phyloP scores from a whole-genome alignment of 768 basidiomycete species.

The Mycena rosella region DNA sequence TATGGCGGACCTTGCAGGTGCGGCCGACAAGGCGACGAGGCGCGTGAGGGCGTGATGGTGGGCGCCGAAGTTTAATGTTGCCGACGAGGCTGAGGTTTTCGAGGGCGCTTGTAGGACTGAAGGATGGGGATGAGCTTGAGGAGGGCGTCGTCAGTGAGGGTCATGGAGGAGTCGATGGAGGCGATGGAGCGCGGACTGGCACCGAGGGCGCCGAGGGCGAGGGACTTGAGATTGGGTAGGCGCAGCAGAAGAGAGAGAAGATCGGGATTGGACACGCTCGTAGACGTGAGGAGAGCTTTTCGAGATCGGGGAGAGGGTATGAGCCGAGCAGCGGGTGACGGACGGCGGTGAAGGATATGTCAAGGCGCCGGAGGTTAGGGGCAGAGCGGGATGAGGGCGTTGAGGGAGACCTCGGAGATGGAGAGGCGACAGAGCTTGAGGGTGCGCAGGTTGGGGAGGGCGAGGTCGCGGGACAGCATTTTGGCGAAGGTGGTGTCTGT shows the following conservation, averaged over 20 bases:
- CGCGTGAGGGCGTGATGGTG: slow-evolving; percentile 50
- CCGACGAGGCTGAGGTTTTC: slow-evolving; percentile 72
- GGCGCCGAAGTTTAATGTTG: slow-evolving; percentile 70
- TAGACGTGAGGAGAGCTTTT: slow-evolving; percentile 79
- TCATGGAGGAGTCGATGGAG: slow-evolving; percentile 64
- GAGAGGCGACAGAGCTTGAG: slow-evolving; percentile 71
- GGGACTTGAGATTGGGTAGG: slow-evolving; percentile 58
- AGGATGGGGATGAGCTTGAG: slow-evolving; percentile 57
- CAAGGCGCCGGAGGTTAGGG: slow-evolving; percentile 68
- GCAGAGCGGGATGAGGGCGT: slow-evolving; percentile 56
- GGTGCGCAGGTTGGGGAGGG: slow-evolving; percentile 57
- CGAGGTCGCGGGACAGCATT: slow-evolving; percentile 51
- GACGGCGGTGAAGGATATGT: slow-evolving; percentile 73
- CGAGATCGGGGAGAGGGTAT: slow-evolving; percentile 47
- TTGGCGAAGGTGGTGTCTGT: slow-evolving; percentile 69
- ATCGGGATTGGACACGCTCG: slow-evolving; percentile 55
- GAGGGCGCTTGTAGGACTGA: slow-evolving; percentile 49
- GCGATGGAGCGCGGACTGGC: slow-evolving; percentile 57
- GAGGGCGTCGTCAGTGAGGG: slow-evolving; percentile 66
- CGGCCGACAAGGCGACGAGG: slow-evolving; percentile 68
- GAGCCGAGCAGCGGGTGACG: slow-evolving; percentile 50
- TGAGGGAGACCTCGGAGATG: slow-evolving; percentile 64
- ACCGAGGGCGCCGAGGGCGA: slow-evolving; percentile 73
- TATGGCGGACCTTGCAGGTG: slow-evolving; percentile 64
- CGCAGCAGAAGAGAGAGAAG: slow-evolving; percentile 54